These are phyloP conservation scores for Solanum microdontum DNA, from an alignment of 257 asterid species.

Conservation along the genomic window DNA sequence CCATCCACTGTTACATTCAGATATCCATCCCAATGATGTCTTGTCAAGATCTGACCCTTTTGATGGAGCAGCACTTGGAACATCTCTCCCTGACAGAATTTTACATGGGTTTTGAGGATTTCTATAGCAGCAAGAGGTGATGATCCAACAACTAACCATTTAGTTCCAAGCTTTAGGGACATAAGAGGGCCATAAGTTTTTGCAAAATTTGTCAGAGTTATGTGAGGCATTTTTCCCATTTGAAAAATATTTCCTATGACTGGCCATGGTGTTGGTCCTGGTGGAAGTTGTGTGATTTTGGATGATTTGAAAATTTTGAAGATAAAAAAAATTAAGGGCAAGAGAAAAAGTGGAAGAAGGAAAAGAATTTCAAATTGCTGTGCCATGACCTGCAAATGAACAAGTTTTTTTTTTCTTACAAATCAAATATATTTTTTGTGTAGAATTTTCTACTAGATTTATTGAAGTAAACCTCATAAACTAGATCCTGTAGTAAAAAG, in stretches of 20 bases:
- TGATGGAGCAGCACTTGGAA: too few relatives aligned
- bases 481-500: neutral
- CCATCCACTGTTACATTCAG: too few relatives aligned
- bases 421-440: neutral
- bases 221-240: constrained; percentile 8
- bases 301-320: constrained; percentile 1
- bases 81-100: too few relatives aligned
- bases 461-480: neutral
- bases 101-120: too few relatives aligned
- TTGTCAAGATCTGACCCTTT: too few relatives aligned
- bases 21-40: too few relatives aligned
- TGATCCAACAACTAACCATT: too few relatives aligned
- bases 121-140: too few relatives aligned
- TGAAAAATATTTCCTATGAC: constrained; percentile 22
- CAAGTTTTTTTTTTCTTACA: neutral
- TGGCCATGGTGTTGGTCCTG: constrained; percentile 53
- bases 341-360: neutral
- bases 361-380: neutral
- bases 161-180: too few relatives aligned
- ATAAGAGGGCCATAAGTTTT: constrained; percentile 31
- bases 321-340: neutral
- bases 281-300: constrained; percentile 21
- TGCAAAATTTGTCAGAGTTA: constrained; percentile 17
- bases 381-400: neutral
- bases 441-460: neutral